A percentile compares a stretch with the other conserved stretches of the same genome.
Evolutionary conservation across 768 basidiomycete species (phyloP).

Genomic region (Cystobasidium tubakii): DNA sequence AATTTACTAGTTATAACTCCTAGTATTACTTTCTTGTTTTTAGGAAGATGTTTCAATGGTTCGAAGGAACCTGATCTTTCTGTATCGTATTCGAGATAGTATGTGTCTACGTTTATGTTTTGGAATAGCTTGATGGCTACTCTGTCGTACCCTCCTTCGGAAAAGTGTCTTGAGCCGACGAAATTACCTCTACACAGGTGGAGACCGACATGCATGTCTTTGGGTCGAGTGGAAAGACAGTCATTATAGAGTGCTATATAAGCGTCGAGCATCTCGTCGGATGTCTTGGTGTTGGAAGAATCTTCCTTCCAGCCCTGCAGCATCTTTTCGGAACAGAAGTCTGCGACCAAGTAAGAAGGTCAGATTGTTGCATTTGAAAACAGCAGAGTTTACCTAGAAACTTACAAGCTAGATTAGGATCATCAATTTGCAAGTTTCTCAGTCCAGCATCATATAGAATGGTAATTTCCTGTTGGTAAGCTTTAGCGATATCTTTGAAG

Average conservation of each 20-base stretch:
- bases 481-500: conserved; percentile 55
- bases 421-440: conserved; percentile 54
- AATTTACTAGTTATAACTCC: conserved; percentile 45
- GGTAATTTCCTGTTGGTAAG: conserved; percentile 54
- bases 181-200: conserved; percentile 44
- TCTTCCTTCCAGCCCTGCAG: conserved; percentile 58
- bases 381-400: background rate
- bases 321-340: conserved; percentile 56
- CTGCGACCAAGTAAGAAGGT: background rate
- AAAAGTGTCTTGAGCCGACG: conserved; percentile 42
- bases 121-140: conserved; percentile 46
- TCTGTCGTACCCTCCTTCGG: conserved; percentile 45
- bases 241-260: conserved; percentile 60
- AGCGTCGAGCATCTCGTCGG: conserved; percentile 51
- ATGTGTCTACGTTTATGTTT: conserved; percentile 38
- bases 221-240: conserved; percentile 27
- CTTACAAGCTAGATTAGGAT: conserved; percentile 54
- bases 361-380: background rate
- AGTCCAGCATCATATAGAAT: conserved; percentile 54
- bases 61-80: conserved; percentile 46
- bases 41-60: conserved; percentile 44
- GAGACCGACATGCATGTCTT: conserved; percentile 45
- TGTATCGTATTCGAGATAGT: conserved; percentile 47
- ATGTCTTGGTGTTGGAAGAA: conserved; percentile 54
- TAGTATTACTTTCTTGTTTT: conserved; percentile 43